Evolutionary conservation across 139 green algal genomes (phyloP).

Genomic region (Chlamydomonas sp.): DNA sequence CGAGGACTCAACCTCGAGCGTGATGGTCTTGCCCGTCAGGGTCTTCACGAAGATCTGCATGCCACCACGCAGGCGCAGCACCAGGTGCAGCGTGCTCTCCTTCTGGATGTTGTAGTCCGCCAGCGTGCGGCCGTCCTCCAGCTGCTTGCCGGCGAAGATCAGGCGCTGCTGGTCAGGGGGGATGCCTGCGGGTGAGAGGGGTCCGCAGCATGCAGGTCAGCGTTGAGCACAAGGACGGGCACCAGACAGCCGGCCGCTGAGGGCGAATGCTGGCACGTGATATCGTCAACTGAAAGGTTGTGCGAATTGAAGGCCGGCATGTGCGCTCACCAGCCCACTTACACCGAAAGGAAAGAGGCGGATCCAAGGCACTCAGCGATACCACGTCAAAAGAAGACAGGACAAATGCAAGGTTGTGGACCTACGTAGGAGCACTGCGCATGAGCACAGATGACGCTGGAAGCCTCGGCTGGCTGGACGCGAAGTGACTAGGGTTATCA

Average conservation of each 20-base stretch:
- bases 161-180: slow-evolving; percentile 93
- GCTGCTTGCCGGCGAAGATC: slow-evolving; percentile 96
- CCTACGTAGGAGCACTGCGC: not conserved
- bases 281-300: not conserved
- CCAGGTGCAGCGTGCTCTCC: slow-evolving; percentile 80
- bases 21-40: no score
- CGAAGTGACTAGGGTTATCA: slow-evolving; percentile 17
- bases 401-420: not conserved
- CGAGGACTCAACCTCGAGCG: no score
- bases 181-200: slow-evolving; percentile 53
- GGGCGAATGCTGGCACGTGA: not conserved
- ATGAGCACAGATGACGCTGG: not conserved
- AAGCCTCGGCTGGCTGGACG: not conserved
- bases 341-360: not conserved
- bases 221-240: not conserved
- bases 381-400: no score
- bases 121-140: slow-evolving; percentile 93
- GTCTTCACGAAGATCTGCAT: no score
- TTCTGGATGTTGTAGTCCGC: slow-evolving; percentile 98
- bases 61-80: slow-evolving; percentile 50
- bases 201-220: not conserved
- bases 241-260: not conserved
- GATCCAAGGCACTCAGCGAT: not conserved
- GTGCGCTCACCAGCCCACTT: not conserved
- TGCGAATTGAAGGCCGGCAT: not conserved